Evolutionary conservation across 1,139 yeast genomes (phyloP).

Genomic region (Geotrichum europaeum): DNA sequence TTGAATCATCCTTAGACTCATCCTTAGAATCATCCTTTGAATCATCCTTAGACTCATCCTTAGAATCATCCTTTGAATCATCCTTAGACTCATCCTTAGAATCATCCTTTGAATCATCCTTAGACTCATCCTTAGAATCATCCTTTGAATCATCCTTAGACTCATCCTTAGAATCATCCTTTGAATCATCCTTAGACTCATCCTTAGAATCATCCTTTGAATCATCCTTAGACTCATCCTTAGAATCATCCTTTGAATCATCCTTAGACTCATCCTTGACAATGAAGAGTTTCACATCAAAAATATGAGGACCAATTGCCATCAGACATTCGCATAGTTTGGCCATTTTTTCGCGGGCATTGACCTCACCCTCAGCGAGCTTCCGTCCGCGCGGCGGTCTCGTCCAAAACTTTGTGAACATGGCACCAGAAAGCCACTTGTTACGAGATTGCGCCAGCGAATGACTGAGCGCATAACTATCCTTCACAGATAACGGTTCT

Average conservation of each 20-base stretch:
- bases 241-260: constrained; percentile 18
- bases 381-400: constrained; percentile 51
- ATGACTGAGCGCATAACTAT: constrained; percentile 38
- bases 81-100: not conserved
- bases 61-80: not conserved
- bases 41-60: not conserved
- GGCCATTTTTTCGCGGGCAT: constrained; percentile 82
- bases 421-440: constrained; percentile 64
- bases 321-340: constrained; percentile 73
- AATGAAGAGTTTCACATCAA: constrained; percentile 70
- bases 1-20: no score
- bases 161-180: no score
- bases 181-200: constrained; percentile 9
- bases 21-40: not conserved
- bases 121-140: constrained; percentile 51
- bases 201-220: not conserved
- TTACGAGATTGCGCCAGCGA: constrained; percentile 71
- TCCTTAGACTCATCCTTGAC: constrained; percentile 59
- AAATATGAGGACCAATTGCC: constrained; percentile 75
- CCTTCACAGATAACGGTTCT: constrained; percentile 64
- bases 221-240: not conserved
- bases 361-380: constrained; percentile 44
- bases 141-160: constrained; percentile 5
- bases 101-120: constrained; percentile 24
- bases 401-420: constrained; percentile 76